Evolutionary conservation across 176 grass and related monocot genomes (phyloP).

Genomic region (Lolium rigidum): DNA sequence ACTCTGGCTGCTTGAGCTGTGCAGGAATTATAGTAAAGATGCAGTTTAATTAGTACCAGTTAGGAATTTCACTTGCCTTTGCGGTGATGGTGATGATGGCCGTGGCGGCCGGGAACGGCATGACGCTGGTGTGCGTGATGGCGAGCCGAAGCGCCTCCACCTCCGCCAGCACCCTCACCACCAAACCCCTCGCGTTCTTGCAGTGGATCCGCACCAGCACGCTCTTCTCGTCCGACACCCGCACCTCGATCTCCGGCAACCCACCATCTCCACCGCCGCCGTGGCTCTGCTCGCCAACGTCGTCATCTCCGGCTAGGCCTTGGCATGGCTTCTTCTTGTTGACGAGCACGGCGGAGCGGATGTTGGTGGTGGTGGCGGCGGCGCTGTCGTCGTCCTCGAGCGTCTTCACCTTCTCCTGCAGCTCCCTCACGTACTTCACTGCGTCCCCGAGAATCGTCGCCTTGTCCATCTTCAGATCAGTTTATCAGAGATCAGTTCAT

Average conservation of each 20-base stretch:
- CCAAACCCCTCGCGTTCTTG: constrained; percentile 46
- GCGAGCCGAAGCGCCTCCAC: constrained; percentile 64
- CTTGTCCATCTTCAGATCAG: constrained; percentile 68
- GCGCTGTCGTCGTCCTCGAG: constrained; percentile 46
- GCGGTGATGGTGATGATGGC: constrained; percentile 71
- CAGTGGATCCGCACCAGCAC: constrained; percentile 80
- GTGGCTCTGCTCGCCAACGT: background rate
- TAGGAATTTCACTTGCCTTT: constrained; percentile 51
- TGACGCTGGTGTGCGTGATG: constrained; percentile 77
- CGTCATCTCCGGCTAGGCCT: background rate
- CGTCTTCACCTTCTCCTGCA: constrained; percentile 66
- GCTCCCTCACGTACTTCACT: constrained; percentile 71
- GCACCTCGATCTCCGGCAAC: constrained; percentile 73
- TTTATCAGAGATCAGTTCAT: background rate
- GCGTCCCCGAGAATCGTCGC: constrained; percentile 83
- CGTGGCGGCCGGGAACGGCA: constrained; percentile 61
- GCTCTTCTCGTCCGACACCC: constrained; percentile 51
- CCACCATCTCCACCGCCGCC: background rate
- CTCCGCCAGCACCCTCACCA: constrained; percentile 72
- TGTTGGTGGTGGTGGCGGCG: background rate
- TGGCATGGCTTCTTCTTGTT: constrained; percentile 52
- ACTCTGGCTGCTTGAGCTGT: too few species aligned
- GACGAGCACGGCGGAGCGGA: constrained; percentile 52
- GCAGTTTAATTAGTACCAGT: background rate
- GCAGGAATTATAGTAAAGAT: background rate